phyloP scores from a whole-genome alignment of 2,329 filamentous ascomycete genomes.

The Phialemoniopsis sp. region DNA sequence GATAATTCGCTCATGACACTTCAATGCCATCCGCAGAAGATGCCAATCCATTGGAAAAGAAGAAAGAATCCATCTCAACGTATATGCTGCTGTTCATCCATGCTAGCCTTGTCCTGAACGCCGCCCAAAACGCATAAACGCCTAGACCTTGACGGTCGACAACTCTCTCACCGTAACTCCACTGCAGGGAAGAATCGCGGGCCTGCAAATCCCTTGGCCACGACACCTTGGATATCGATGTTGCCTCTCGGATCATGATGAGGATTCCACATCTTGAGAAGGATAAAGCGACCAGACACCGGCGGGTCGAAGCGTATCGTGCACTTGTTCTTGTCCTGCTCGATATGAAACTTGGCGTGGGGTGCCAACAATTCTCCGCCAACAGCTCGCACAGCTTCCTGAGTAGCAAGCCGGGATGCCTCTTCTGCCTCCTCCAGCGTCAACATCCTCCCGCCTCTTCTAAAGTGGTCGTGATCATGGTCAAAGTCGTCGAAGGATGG shows the following conservation, averaged over 20 bases:
- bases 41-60: too few relatives aligned
- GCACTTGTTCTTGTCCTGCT: constrained; percentile 77
- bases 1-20: too few relatives aligned
- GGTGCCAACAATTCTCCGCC: constrained; percentile 63
- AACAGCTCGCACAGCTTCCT: constrained; percentile 52
- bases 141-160: background rate
- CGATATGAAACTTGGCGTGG: constrained; percentile 80
- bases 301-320: constrained; percentile 82
- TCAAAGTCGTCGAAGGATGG: constrained; percentile 17
- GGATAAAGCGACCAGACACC: constrained; percentile 75
- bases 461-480: constrained; percentile 1
- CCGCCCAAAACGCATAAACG: background rate
- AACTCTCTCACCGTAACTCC: constrained; percentile 45
- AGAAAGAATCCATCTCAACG: too few relatives aligned
- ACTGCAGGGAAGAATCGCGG: constrained; percentile 77
- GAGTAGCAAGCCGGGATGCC: constrained; percentile 47
- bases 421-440: constrained; percentile 35
- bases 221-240: constrained; percentile 85
- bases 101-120: too few relatives aligned
- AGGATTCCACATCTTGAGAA: constrained; percentile 88
- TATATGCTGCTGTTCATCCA: too few relatives aligned
- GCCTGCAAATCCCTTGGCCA: constrained; percentile 80
- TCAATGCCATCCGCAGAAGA: too few relatives aligned
- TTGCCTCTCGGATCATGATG: constrained; percentile 61
- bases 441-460: constrained; percentile 14